Evolutionary conservation across 345 rosid genomes (phyloP).

Genomic region (Pugionium dolabratum): DNA sequence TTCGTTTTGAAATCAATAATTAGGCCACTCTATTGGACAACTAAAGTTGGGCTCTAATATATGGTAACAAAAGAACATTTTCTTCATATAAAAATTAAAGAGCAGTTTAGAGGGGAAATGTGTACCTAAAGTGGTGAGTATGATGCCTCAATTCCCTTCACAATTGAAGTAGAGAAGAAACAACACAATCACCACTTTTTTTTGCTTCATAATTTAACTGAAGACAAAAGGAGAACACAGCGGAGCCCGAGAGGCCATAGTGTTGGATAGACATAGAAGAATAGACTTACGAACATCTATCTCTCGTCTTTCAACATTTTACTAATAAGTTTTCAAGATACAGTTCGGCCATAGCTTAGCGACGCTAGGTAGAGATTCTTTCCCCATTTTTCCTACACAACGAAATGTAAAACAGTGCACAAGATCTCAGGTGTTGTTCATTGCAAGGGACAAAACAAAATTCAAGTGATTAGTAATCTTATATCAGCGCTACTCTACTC

Average conservation of each 20-base stretch:
- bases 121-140: constrained; percentile 30
- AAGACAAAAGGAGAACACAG: constrained; percentile 17
- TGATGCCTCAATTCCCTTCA: neutral
- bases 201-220: constrained; percentile 34
- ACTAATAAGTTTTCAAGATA: constrained; percentile 46
- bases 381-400: constrained; percentile 80
- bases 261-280: neutral
- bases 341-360: constrained; percentile 76
- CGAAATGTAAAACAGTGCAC: neutral
- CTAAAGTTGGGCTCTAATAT: neutral
- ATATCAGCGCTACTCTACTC: constrained; percentile 12
- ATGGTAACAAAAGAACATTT: constrained; percentile 7
- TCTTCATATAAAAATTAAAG: constrained; percentile 10
- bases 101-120: neutral
- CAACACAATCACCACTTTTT: constrained; percentile 23
- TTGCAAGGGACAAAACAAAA: neutral
- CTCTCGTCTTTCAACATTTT: constrained; percentile 20
- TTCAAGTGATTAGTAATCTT: neutral
- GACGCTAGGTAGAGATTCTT: constrained; percentile 81
- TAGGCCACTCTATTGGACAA: neutral
- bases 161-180: constrained; percentile 19
- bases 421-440: neutral
- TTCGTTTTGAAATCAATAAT: neutral
- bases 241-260: constrained; percentile 25
- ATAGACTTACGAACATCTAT: constrained; percentile 28